Percentiles rank a stretch among this genome's conserved stretches.
Evolutionary conservation across 2,329 filamentous ascomycete species (phyloP).

Genomic region (Oidium heveae): DNA sequence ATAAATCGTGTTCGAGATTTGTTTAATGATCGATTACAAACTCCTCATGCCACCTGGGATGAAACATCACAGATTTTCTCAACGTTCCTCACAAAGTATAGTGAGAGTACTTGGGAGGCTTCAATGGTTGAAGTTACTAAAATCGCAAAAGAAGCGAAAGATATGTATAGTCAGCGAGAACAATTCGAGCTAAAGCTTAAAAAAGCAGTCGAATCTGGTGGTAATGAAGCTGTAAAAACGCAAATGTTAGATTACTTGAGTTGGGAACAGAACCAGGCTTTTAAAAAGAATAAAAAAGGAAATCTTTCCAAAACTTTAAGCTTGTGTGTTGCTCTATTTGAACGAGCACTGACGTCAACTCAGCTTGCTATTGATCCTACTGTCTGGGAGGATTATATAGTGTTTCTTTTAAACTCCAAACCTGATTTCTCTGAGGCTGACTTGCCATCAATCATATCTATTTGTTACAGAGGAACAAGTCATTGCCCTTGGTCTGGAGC

Average conservation of each 20-base stretch:
- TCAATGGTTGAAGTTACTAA: conserved; percentile 45
- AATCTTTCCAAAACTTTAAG: conserved; percentile 20
- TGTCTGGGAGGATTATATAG: conserved; percentile 54
- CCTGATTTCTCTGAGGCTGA: conserved; percentile 14
- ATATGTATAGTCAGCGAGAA: conserved; percentile 37
- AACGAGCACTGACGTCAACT: conserved; percentile 39
- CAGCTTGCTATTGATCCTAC: conserved; percentile 48
- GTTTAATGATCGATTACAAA: conserved; percentile 42
- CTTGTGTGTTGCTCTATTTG: conserved; percentile 42
- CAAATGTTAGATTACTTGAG: conserved; percentile 47
- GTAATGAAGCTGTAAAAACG: conserved; percentile 27
- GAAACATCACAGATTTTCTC: conserved; percentile 53
- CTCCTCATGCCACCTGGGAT: conserved; percentile 53
- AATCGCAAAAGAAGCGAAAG: conserved; percentile 36
- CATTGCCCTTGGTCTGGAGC: conserved; percentile 86
- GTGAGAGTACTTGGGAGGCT: conserved; percentile 43
- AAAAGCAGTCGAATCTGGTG: conserved; percentile 28
- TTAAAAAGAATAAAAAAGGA: conserved; percentile 25
- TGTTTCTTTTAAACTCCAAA: conserved; percentile 9
- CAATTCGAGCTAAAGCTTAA: conserved; percentile 40
- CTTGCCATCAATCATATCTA: conserved; percentile 31
- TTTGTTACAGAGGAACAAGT: conserved; percentile 57
- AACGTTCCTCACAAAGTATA: conserved; percentile 46
- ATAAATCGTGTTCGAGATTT: conserved; percentile 41
- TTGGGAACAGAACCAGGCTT: conserved; percentile 49